phyloP scores from a whole-genome alignment of 1,284 basidiomycete genomes.

The Malassezia pachydermatis region DNA sequence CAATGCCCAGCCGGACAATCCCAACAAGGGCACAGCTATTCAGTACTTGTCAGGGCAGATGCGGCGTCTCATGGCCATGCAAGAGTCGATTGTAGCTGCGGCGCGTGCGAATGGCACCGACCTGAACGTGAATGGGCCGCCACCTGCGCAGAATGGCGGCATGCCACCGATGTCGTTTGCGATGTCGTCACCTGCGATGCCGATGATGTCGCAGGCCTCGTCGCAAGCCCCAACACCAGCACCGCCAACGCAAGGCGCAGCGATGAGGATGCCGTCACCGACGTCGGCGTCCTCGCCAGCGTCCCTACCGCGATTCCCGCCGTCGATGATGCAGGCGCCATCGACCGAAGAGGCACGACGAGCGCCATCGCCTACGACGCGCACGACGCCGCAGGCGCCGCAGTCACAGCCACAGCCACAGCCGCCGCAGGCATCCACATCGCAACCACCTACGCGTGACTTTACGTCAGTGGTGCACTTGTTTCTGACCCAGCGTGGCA shows the following conservation, averaged over 20 bases:
- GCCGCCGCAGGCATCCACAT: conserved; percentile 1
- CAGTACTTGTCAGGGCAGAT: conserved; percentile 33
- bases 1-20: conserved; percentile 31
- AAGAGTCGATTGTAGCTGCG: conserved; percentile 23
- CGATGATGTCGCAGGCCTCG: background rate
- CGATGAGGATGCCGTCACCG: no score
- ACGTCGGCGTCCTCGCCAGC: no score
- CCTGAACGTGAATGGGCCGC: no score
- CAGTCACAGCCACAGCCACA: background rate
- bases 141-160: no score
- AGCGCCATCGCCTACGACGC: background rate
- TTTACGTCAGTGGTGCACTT: conserved; percentile 33
- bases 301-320: no score
- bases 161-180: no score
- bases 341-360: no score
- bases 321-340: no score
- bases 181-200: background rate
- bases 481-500: conserved; percentile 35
- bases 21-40: conserved; percentile 30
- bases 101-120: no score
- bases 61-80: conserved; percentile 29
- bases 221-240: background rate
- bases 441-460: conserved; percentile 14
- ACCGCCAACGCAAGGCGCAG: no score
- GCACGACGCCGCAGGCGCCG: background rate